These are phyloP conservation scores for Boletus speciosus DNA, from an alignment of 768 basidiomycete species.

Conservation along the genomic window DNA sequence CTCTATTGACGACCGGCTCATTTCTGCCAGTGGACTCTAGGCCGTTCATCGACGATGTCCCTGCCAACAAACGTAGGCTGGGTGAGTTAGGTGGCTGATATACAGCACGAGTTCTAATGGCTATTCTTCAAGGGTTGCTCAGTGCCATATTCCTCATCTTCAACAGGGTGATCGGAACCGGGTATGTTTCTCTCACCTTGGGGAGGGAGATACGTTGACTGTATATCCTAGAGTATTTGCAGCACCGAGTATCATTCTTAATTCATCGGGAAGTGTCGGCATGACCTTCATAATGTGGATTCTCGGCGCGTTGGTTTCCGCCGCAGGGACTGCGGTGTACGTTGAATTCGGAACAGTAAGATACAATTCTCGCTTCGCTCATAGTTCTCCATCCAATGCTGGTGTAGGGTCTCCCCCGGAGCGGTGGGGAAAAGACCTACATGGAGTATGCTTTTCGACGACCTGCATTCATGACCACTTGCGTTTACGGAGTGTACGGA, in stretches of 20 bases:
- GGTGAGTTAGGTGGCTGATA: conserved; percentile 34
- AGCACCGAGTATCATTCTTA: conserved; percentile 64
- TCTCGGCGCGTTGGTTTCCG: conserved; percentile 60
- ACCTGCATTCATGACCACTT: conserved; percentile 60
- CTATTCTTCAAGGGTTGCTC: conserved; percentile 20
- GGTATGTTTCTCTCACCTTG: conserved; percentile 36
- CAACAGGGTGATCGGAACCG: conserved; percentile 73
- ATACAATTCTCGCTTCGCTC: neutral
- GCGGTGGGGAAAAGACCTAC: conserved; percentile 76
- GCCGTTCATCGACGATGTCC: conserved; percentile 42
- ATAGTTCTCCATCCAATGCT: neutral
- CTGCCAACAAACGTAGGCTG: conserved; percentile 45
- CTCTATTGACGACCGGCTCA: neutral
- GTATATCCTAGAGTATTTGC: conserved; percentile 57
- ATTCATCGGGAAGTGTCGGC: conserved; percentile 66
- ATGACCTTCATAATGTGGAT: conserved; percentile 70
- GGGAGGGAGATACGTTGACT: neutral
- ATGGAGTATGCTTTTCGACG: conserved; percentile 65
- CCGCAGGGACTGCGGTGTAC: conserved; percentile 66
- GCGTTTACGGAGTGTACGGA: conserved; percentile 54
- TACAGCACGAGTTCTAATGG: neutral
- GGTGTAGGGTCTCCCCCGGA: conserved; percentile 61
- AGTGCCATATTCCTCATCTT: conserved; percentile 67
- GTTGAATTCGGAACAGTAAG: conserved; percentile 72
- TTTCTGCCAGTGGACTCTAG: conserved; percentile 1